Base-by-base conservation (phyloP, 495 filamentous ascomycete species). In the Tuber borchii region DNA sequence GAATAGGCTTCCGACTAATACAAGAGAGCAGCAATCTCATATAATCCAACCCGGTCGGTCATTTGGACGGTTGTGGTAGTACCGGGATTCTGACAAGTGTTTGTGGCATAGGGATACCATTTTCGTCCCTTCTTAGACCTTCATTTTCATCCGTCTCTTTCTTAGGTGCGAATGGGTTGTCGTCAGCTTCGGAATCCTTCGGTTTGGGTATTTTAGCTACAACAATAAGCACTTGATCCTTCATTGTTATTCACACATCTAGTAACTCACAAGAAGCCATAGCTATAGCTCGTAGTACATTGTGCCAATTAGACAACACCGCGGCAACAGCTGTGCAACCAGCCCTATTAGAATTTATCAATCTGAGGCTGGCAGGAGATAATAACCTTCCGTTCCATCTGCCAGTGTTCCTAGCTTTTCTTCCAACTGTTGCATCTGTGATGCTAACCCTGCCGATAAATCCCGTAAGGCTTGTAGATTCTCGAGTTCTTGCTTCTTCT, bases 241-340 rank as follows among this genome's bases (percentile, higher is more conserved):
- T 20, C 4, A n/a, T 79, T 48, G 5, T 79, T 40, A 37, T 44
- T 44, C 71, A 43, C 45, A 69, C 22, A 51, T 70, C 45, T 46
- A 46, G 56, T 69, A 37, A 40, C 51, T 92, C 90, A 99, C 95
- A 89, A 72, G 93, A 97, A 75, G 96, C 94, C 90, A 99, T 96
- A 82, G 91, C 92, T 80, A 99, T 97, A 51, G 94, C 94, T 71
- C 92, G 88, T 31, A 99, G 87, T 72, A 99, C 94, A 83, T 94
- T 96, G 81, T 97, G 92, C 95, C 95, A 99, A 84, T 99, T 99
- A 70, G 92, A 89, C 77, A 99, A 85, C 26, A 99, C 95, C 70
- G 90, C 89, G 70, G 95, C 95, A 82, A 99, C 93, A 79, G 93
- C 95, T 95, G 82, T 71, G 76, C 42, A 74, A 69, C 79, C 56